A percentile compares a stretch with the other conserved stretches of the same genome.
Conservation (phyloP, 1,139 yeast species). For the Insectozyma bohioensis region DNA sequence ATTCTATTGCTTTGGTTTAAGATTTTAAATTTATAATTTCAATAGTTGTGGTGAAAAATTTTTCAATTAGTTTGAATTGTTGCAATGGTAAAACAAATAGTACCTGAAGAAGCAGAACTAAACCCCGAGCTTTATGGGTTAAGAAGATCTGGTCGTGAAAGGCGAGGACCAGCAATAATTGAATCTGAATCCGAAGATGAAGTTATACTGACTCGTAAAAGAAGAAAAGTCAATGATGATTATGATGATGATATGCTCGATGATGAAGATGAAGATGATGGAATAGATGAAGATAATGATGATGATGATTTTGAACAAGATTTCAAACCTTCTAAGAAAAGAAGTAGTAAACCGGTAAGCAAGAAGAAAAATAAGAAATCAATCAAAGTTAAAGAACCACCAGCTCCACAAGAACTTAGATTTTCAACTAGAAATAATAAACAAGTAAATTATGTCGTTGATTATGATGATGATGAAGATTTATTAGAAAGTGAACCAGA, state of each 20-base stretch:
- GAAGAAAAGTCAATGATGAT: constrained; percentile 24
- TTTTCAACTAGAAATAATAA: constrained; percentile 76
- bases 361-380: constrained; percentile 19
- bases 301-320: constrained; percentile 27
- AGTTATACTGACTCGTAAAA: constrained; percentile 13
- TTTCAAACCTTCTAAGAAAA: constrained; percentile 19
- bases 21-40: too few relatives aligned
- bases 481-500: constrained; percentile 58
- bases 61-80: too few relatives aligned
- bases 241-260: constrained; percentile 26
- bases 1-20: too few relatives aligned
- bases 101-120: constrained; percentile 46
- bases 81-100: too few relatives aligned
- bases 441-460: constrained; percentile 74
- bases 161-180: constrained; percentile 37
- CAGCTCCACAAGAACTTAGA: constrained; percentile 55
- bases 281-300: constrained; percentile 33
- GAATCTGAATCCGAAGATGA: constrained; percentile 41
- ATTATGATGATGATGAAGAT: constrained; percentile 61
- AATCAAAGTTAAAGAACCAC: constrained; percentile 9
- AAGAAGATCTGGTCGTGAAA: constrained; percentile 80
- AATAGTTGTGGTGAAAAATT: too few relatives aligned
- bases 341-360: not conserved
- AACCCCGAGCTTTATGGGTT: constrained; percentile 93
- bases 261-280: constrained; percentile 29